Base-by-base conservation (phyloP, 768 basidiomycete genomes). In the Pisolithus tinctorius region DNA sequence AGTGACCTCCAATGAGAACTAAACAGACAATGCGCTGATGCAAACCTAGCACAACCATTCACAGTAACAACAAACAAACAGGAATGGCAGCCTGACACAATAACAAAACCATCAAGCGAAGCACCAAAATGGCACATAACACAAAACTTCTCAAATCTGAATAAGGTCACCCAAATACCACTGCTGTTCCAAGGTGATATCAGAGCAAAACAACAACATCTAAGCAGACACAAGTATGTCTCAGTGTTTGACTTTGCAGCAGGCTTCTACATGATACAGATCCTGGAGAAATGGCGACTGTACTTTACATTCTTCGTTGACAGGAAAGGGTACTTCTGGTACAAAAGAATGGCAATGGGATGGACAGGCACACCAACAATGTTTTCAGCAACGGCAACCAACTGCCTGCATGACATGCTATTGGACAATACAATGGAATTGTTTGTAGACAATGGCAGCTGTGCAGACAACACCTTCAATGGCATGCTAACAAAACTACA, bases 1-100 rank as follows among this genome's bases (percentile, higher is more conserved):
- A 68, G 70, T 2, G 70, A 74, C 34, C 63, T 76, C 0, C 57
- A 65, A 36, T 62, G 65, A 31, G 13, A 31, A 0, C 60, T 71
- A 3, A 73, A 75, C 48, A 61, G 10, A 9, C 14, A 41, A 41
- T 41, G 40, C 40, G 6, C 11, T 1, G 7, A 25, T 2, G 40
- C 40, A 0, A 20, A 41, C 10, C 6, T 41, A n/a, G n/a, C 20
- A 23, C 40, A n/a, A 8, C 40, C 40, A 17, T 41, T 41, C 40
- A 7, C 17, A 41, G 7, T 17, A 3, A 20, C 16, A 9, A 23
- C 10, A 10, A 10, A 20, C 7, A 20, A 41, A 17, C 40, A 1
- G 4, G 17, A 4, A 13, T 13, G 11, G 37, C 13, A 38, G 11
- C 40, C 2, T n/a, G 17, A 4, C 37, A 38, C 13, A 23, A 10